Conservation (phyloP, 768 basidiomycete species). For the Coprinellus micaceus region DNA sequence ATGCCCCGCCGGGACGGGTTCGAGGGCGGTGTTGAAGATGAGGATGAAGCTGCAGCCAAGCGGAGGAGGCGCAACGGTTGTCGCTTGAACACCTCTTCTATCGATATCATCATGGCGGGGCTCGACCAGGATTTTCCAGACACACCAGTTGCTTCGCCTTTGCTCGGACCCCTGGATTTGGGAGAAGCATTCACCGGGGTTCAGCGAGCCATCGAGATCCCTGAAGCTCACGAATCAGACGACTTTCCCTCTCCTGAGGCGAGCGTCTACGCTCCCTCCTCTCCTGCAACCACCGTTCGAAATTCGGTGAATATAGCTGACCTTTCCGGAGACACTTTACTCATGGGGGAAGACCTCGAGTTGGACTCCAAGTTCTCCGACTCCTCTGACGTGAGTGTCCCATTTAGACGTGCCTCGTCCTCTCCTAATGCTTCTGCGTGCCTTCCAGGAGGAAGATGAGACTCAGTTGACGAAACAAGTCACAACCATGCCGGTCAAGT, state of each 20-base stretch:
- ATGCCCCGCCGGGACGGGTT: too few relatives aligned
- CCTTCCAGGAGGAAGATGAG: not conserved
- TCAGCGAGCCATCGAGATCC: not conserved
- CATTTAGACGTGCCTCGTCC: not conserved
- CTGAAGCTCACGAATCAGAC: not conserved
- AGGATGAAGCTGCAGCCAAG: not conserved
- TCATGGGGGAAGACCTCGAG: not conserved
- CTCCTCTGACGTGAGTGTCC: slow-evolving; percentile 2
- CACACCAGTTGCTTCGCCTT: not conserved
- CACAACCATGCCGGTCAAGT: not conserved
- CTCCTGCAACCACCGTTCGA: not conserved
- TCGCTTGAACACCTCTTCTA: slow-evolving; percentile 8
- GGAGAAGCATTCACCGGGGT: not conserved
- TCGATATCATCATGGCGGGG: slow-evolving; percentile 9
- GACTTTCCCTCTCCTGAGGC: too few relatives aligned
- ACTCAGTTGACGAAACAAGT: not conserved
- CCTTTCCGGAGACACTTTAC: not conserved
- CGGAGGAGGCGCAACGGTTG: slow-evolving; percentile 2
- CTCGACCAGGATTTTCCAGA: slow-evolving; percentile 10
- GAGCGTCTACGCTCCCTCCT: not conserved
- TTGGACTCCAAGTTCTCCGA: slow-evolving; percentile 9
- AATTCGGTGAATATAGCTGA: not conserved
- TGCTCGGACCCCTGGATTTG: too few relatives aligned
- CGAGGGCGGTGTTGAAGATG: not conserved
- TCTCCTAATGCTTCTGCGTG: not conserved